A percentile compares a stretch with the other conserved stretches of the same genome.
Conservation (phyloP, 2,329 filamentous ascomycete genomes). For the Aspergillus hiratsukae region DNA sequence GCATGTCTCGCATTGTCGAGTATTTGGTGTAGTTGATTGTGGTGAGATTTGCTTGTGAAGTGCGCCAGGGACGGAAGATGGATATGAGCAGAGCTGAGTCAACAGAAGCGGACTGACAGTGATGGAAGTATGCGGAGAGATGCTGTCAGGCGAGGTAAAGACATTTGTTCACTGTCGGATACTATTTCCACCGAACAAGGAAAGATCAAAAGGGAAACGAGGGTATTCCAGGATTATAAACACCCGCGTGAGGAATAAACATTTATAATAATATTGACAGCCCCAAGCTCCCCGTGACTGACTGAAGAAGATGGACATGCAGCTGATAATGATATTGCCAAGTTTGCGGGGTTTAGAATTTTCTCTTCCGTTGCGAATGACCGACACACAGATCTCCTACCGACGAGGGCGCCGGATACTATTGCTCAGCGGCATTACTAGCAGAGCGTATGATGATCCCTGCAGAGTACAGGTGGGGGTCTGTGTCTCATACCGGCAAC, state of each 20-base stretch:
- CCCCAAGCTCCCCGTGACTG: not conserved
- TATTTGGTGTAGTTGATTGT: not conserved
- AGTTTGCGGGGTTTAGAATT: not conserved
- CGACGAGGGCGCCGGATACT: not conserved
- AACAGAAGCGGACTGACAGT: not conserved
- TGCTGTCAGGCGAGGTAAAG: not conserved
- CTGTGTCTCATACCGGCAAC: not conserved
- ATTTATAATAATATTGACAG: not conserved
- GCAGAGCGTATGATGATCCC: not conserved
- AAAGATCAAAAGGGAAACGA: not conserved
- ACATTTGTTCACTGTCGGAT: not conserved
- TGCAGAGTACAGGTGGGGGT: not conserved
- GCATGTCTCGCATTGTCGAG: conserved; percentile 29
- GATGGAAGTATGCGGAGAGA: not conserved
- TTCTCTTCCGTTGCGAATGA: not conserved
- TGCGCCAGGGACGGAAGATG: not conserved
- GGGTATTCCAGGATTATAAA: not conserved
- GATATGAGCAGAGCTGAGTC: not conserved
- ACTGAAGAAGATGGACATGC: not conserved
- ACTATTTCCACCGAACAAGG: not conserved
- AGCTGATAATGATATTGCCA: not conserved
- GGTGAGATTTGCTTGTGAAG: not conserved
- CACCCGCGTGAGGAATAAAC: not conserved
- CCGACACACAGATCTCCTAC: not conserved
- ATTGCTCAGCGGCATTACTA: not conserved